Percentiles rank a stretch among this genome's conserved stretches.
phyloP scores from a whole-genome alignment of 1,284 basidiomycete species.

The Stereum hirsutum region DNA sequence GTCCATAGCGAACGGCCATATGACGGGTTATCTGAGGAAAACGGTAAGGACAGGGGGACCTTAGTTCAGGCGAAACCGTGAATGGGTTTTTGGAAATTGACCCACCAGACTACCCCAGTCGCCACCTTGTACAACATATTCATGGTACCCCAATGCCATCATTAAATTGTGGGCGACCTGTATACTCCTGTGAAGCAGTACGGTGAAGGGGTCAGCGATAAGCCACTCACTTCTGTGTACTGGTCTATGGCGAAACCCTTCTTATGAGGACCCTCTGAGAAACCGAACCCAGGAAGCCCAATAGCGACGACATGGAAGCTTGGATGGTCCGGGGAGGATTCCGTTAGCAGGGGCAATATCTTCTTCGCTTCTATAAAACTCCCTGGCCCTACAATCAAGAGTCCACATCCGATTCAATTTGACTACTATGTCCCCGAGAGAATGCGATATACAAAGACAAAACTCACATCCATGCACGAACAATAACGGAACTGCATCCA shows the following conservation, averaged over 20 bases:
- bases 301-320: slow-evolving; percentile 37
- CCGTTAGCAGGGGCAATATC: slow-evolving; percentile 19
- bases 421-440: not conserved
- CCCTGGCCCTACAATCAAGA: slow-evolving; percentile 26
- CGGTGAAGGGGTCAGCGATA: no score
- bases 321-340: slow-evolving; percentile 16
- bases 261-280: slow-evolving; percentile 23
- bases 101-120: slow-evolving; percentile 35
- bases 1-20: slow-evolving; percentile 21
- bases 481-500: slow-evolving; percentile 37
- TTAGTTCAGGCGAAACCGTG: no score
- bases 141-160: slow-evolving; percentile 33
- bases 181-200: not conserved
- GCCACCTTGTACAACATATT: slow-evolving; percentile 40
- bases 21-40: slow-evolving; percentile 20
- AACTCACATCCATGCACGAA: slow-evolving; percentile 45
- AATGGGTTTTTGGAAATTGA: no score
- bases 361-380: slow-evolving; percentile 32
- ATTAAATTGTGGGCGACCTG: slow-evolving; percentile 29
- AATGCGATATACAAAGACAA: not conserved
- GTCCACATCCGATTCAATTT: no score
- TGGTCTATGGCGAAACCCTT: slow-evolving; percentile 25
- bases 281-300: slow-evolving; percentile 32
- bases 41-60: no score
- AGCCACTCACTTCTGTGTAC: slow-evolving; percentile 16